Evolutionary conservation across 208 protist genomes (phyloP), one percentile per base, ranked within the genome.

Genomic region (Wallacemonas collosoma): DNA sequence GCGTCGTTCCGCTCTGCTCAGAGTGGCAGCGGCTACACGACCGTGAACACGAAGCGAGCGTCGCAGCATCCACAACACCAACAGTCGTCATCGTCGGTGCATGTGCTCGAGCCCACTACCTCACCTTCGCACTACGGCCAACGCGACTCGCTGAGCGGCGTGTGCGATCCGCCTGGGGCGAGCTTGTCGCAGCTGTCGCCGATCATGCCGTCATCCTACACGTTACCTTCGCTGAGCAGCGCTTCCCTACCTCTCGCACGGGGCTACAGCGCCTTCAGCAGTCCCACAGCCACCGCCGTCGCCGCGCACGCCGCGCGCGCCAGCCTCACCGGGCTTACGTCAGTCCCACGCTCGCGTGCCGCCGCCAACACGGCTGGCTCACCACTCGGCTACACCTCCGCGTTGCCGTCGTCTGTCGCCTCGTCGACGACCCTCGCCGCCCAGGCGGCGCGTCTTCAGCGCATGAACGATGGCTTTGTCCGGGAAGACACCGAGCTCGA

Each of bases 391-490:
- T 65, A 45, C 40, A 65, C 8, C 40, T 45, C 60, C 4, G 41
- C 60, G 36, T 36, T 45, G 36, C 57, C 17, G 57, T 4, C 26
- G 9, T 38, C 26, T 6, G 9, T n/a, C 53, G 53, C 53, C 14
- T 38, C 56, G 8, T 41, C 56, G 14, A 11, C 56, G 36, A 62
- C 56, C 3, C 26, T 62, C 6, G 35, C 11, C 36, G 9, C 39
- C 40, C 43, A 44, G 41, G 41, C 17, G n/a, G 41, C 38, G 6
- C n/a, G n/a, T 48, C 60, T 41, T 8, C 60, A 51, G 41, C 36
- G 36, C 56, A 41, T 65, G 60, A 65, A 65, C 17, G 60, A 65
- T 15, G 60, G 60, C 60, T 65, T 65, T 39, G 41, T 65, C 7
- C 8, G 8, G 11, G 60, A 65, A 17, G 60, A 65, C 9, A 35